Base-by-base conservation (phyloP, 1,139 yeast genomes). In the Chernovozyma sophiae-reginae region DNA sequence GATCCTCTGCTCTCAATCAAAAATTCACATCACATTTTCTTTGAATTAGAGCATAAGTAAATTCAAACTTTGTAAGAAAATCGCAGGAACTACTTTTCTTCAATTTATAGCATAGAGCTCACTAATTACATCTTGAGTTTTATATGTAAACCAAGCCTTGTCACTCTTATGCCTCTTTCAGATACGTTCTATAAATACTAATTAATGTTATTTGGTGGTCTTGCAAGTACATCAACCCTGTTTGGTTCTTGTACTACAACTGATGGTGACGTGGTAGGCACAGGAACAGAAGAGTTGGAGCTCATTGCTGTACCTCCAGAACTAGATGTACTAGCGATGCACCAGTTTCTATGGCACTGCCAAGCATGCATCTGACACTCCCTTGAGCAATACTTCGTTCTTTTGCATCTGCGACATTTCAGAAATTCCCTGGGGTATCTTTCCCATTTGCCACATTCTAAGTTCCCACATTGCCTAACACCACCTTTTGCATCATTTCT, bases 401-500 rank as follows among this genome's bases (percentile, higher is more conserved):
- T 68, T 59, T 90, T 87, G 61, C 98, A 92, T 37, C 96, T 74
- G 42, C 96, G 74, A 59, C 98, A 92, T 60, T 92, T 92, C 45
- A 95, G 95, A 65, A 90, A 92, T 56, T 90, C 95, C 33, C 95
- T 74, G 11, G 96, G 96, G 45, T 66, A 80, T 31, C 75, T 77
- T 58, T 92, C 98, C 98, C 98, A 92, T 54, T 74, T 81, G n/a
- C 97, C 97, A 62, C 98, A 92, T 29, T 79, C 84, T 50, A 89
- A 81, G 58, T 82, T 83, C 1, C 97, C 97, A 61, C 98, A 92
- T 62, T 92, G 98, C 35, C 97, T 74, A 25, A 92, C 85, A 3
- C 97, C 97, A 20, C 95, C 95, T 40, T 81, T 71, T 31, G 72
- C 60, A 55, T 90, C 97, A 57, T 90, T 94, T 53, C 92, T 80